Evolutionary conservation across 495 filamentous ascomycete genomes (phyloP).

Genomic region (Parachaetomium inaequale): DNA sequence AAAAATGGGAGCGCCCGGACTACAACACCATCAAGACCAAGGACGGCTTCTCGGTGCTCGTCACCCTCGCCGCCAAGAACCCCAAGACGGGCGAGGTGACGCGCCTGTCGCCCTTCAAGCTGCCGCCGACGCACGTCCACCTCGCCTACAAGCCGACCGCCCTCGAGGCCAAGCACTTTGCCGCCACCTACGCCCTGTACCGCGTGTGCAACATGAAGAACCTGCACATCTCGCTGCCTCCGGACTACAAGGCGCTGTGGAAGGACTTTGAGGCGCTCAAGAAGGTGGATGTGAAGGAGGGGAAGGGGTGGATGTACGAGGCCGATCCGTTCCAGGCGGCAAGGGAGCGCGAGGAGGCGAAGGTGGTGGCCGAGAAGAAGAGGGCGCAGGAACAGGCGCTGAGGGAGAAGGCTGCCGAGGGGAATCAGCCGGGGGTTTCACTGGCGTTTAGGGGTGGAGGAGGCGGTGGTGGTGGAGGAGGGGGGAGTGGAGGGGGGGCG

Average conservation of each 20-base stretch:
- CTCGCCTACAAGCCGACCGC: constrained; percentile 66
- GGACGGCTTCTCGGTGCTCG: constrained; percentile 70
- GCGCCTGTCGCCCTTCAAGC: constrained; percentile 71
- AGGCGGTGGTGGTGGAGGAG: constrained; percentile 17
- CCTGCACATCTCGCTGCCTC: constrained; percentile 89
- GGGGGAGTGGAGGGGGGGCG: constrained; percentile 17
- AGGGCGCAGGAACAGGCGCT: constrained; percentile 56
- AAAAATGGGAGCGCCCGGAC: constrained; percentile 92
- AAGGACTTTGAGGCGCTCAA: constrained; percentile 82
- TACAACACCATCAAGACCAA: constrained; percentile 59
- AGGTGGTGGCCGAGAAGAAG: constrained; percentile 68
- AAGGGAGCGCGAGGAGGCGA: constrained; percentile 72
- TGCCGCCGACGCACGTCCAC: constrained; percentile 70
- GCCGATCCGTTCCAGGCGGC: constrained; percentile 85
- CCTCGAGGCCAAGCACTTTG: constrained; percentile 88
- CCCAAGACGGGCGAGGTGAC: constrained; percentile 75
- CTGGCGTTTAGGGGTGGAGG: constrained; percentile 36
- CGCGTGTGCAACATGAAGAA: constrained; percentile 92
- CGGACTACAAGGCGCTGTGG: constrained; percentile 82
- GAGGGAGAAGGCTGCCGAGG: constrained; percentile 53
- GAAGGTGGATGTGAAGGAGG: constrained; percentile 67
- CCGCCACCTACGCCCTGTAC: constrained; percentile 84
- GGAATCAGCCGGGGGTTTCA: constrained; percentile 43
- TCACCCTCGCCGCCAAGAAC: constrained; percentile 73
- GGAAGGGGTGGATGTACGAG: constrained; percentile 88